phyloP scores from a whole-genome alignment of 805 yeast species.

The Danielia reshetovae region DNA sequence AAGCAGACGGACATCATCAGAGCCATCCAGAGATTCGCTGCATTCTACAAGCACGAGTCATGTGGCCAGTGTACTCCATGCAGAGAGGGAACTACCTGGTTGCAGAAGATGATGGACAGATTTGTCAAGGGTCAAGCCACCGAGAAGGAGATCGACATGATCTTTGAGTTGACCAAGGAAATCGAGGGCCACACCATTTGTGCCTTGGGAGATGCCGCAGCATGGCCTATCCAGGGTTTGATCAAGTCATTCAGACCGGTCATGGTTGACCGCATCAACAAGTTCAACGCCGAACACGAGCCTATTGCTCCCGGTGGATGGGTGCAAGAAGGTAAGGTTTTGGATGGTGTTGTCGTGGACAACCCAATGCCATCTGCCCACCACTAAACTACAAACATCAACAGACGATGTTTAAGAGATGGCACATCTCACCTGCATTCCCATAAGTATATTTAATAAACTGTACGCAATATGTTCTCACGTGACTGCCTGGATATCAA shows the following conservation, averaged over 20 bases:
- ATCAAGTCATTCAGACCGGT: slow-evolving; percentile 81
- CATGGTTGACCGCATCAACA: slow-evolving; percentile 69
- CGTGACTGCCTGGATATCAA: no score
- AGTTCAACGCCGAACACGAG: slow-evolving; percentile 51
- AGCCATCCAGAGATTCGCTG: slow-evolving; percentile 80
- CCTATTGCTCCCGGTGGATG: slow-evolving; percentile 71
- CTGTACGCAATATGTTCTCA: no score
- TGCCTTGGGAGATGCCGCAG: slow-evolving; percentile 90
- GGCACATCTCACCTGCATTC: slow-evolving; percentile 2
- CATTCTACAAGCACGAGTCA: slow-evolving; percentile 87
- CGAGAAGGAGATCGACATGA: slow-evolving; percentile 78
- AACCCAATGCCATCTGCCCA: slow-evolving; percentile 50
- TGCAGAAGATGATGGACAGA: slow-evolving; percentile 80
- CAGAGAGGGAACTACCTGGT: slow-evolving; percentile 90
- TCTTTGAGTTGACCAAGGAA: slow-evolving; percentile 78
- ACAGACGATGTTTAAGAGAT: slow-evolving; percentile 1
- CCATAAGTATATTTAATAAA: neutral
- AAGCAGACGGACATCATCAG: slow-evolving; percentile 79
- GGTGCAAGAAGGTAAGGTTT: slow-evolving; percentile 56
- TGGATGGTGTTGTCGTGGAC: slow-evolving; percentile 62
- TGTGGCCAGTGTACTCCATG: slow-evolving; percentile 96
- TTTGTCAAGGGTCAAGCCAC: slow-evolving; percentile 75
- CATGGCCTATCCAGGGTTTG: slow-evolving; percentile 91
- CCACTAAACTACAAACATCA: slow-evolving; percentile 19
- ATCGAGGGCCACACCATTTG: slow-evolving; percentile 91